Evolutionary conservation across 2,329 filamentous ascomycete genomes (phyloP).

Genomic region (Chalara sp.): DNA sequence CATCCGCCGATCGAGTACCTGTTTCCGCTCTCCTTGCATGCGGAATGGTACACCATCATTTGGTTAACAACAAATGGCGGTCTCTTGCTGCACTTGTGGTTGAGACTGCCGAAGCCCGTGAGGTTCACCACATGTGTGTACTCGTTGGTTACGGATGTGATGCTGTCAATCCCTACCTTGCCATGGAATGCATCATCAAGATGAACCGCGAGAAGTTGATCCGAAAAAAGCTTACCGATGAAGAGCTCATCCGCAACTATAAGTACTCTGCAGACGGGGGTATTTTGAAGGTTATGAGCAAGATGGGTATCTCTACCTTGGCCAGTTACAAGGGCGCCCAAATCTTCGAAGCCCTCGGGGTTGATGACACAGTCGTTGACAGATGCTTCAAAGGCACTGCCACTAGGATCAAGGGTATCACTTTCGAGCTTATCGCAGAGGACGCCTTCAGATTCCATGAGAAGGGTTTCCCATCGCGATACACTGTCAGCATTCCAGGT

Average conservation of each 20-base stretch:
- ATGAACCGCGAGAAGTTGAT: conserved; percentile 90
- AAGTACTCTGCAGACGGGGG: conserved; percentile 94
- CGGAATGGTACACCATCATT: conserved; percentile 89
- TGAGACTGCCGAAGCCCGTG: conserved; percentile 90
- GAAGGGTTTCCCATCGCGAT: conserved; percentile 77
- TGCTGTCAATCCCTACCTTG: conserved; percentile 88
- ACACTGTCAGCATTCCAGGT: conserved; percentile 69
- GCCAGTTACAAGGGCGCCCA: conserved; percentile 97
- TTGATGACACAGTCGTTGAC: conserved; percentile 87
- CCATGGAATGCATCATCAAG: conserved; percentile 95
- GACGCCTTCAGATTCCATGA: conserved; percentile 94
- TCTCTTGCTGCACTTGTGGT: conserved; percentile 80
- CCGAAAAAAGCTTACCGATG: conserved; percentile 77
- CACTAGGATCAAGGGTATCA: conserved; percentile 88
- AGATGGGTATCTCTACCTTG: conserved; percentile 97
- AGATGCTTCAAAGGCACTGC: conserved; percentile 93
- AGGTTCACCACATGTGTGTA: conserved; percentile 99
- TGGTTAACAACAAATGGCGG: conserved; percentile 93
- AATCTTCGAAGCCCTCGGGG: conserved; percentile 92
- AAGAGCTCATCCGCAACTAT: conserved; percentile 88
- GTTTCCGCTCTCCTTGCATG: conserved; percentile 84
- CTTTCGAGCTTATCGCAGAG: conserved; percentile 87
- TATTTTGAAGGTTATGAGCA: conserved; percentile 98
- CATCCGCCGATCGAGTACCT: conserved; percentile 72
- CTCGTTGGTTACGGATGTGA: conserved; percentile 92